Evolutionary conservation across 2,329 filamentous ascomycete genomes (phyloP).

Genomic region (Pseudopyricularia javanii): DNA sequence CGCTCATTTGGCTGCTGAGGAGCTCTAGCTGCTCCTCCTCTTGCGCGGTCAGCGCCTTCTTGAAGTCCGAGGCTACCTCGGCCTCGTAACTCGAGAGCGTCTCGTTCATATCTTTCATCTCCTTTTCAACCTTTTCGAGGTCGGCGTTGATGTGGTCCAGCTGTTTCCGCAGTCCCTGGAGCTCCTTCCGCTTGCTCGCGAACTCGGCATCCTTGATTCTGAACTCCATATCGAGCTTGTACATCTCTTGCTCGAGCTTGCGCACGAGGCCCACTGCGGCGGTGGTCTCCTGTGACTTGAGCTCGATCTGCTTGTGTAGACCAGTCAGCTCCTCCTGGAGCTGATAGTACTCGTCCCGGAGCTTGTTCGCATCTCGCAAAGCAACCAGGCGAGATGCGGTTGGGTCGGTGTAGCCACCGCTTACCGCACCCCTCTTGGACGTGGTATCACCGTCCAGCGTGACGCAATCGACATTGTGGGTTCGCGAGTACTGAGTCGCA

Average conservation of each 20-base stretch:
- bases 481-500: conserved; percentile 82
- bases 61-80: conserved; percentile 78
- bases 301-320: conserved; percentile 59
- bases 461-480: conserved; percentile 83
- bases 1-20: conserved; percentile 56
- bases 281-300: conserved; percentile 81
- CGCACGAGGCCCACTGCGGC: conserved; percentile 71
- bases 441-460: conserved; percentile 90
- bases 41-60: conserved; percentile 71
- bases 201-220: conserved; percentile 70
- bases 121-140: conserved; percentile 58
- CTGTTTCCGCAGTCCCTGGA: conserved; percentile 61
- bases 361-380: conserved; percentile 61
- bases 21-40: conserved; percentile 73
- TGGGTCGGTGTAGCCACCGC: conserved; percentile 84
- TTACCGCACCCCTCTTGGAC: conserved; percentile 90
- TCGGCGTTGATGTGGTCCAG: conserved; percentile 56
- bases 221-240: conserved; percentile 70
- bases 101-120: conserved; percentile 64
- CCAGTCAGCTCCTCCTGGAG: conserved; percentile 51
- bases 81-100: conserved; percentile 66
- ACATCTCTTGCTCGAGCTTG: conserved; percentile 67
- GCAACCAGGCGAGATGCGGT: conserved; percentile 78
- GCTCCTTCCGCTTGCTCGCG: conserved; percentile 58
- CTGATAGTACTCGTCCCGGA: conserved; percentile 61